Evolutionary conservation across 1,284 basidiomycete species (phyloP).

Genomic region (Apiotrichum montevideense): DNA sequence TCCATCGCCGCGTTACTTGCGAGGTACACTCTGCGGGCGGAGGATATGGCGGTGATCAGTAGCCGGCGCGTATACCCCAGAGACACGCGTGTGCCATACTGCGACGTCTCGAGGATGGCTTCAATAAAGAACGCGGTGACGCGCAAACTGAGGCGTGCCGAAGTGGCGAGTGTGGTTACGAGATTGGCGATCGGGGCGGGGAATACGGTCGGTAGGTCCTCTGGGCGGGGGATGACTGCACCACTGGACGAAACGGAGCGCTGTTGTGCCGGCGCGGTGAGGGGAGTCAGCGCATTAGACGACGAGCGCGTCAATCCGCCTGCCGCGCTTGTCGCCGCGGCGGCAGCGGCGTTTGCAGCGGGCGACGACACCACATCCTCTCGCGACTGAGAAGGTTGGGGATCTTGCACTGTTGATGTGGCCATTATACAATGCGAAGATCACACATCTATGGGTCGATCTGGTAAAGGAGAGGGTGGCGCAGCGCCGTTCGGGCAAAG

Average conservation of each 20-base stretch:
- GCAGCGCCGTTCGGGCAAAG: too few species aligned
- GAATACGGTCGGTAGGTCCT: conserved; percentile 36
- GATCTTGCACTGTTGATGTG: too few species aligned
- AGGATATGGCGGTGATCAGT: conserved; percentile 46
- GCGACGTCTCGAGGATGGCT: conserved; percentile 43
- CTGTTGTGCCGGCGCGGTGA: neutral
- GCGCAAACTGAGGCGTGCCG: conserved; percentile 42
- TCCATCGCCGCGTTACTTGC: conserved; percentile 26
- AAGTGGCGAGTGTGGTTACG: conserved; percentile 45
- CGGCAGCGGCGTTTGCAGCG: too few species aligned
- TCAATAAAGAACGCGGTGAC: conserved; percentile 47
- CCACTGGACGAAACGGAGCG: neutral
- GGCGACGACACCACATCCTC: too few species aligned
- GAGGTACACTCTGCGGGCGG: conserved; percentile 44
- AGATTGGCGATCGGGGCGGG: conserved; percentile 44
- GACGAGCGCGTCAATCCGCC: too few species aligned
- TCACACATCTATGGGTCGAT: too few species aligned
- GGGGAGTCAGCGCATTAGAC: neutral
- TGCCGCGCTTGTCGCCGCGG: too few species aligned
- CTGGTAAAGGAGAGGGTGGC: too few species aligned
- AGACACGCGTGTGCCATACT: conserved; percentile 33
- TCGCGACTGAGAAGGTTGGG: too few species aligned
- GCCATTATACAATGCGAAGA: too few species aligned
- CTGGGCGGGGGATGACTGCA: neutral
- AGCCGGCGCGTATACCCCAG: conserved; percentile 45